These are phyloP conservation scores for Coelastrella sp. DNA, from an alignment of 139 green algal genomes.

Conservation along the genomic window DNA sequence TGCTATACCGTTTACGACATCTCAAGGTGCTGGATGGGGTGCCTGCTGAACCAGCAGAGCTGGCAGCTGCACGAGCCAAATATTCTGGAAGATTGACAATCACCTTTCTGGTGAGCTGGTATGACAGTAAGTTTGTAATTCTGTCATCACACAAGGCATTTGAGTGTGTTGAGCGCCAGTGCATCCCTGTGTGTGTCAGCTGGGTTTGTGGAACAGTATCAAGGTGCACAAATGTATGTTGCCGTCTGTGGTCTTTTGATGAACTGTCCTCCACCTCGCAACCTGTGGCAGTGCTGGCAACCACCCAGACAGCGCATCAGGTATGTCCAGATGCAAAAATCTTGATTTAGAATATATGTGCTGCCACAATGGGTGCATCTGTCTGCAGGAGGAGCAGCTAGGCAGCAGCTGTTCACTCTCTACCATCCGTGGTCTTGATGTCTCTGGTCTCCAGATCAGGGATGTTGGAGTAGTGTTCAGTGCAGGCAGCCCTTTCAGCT, in stretches of 20 bases:
- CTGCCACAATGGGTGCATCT: not conserved
- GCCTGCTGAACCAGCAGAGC: slow-evolving; percentile 68
- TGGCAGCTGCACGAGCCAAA: slow-evolving; percentile 66
- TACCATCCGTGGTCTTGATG: slow-evolving; percentile 71
- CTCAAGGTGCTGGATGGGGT: slow-evolving; percentile 85
- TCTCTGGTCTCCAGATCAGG: slow-evolving; percentile 60
- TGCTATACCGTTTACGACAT: slow-evolving; percentile 74
- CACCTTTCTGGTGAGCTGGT: slow-evolving; percentile 65
- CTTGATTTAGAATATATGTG: not conserved
- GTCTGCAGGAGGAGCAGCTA: slow-evolving; percentile 58
- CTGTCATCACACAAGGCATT: too few species aligned
- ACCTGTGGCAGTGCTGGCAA: too few species aligned
- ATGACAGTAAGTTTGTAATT: not conserved
- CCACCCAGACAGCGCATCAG: too few species aligned
- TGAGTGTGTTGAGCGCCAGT: too few species aligned
- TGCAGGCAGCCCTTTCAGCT: slow-evolving; percentile 51
- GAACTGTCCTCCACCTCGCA: too few species aligned
- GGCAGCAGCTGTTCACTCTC: slow-evolving; percentile 66
- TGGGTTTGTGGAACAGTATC: too few species aligned
- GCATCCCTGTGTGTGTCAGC: too few species aligned
- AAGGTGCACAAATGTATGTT: too few species aligned
- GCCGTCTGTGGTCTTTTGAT: too few species aligned
- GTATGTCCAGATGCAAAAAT: not conserved
- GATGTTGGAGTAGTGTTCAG: slow-evolving; percentile 70
- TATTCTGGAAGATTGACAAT: slow-evolving; percentile 77